Evolutionary conservation across 2,329 filamentous ascomycete species (phyloP).

Genomic region (Coniochaeta hoffmannii): DNA sequence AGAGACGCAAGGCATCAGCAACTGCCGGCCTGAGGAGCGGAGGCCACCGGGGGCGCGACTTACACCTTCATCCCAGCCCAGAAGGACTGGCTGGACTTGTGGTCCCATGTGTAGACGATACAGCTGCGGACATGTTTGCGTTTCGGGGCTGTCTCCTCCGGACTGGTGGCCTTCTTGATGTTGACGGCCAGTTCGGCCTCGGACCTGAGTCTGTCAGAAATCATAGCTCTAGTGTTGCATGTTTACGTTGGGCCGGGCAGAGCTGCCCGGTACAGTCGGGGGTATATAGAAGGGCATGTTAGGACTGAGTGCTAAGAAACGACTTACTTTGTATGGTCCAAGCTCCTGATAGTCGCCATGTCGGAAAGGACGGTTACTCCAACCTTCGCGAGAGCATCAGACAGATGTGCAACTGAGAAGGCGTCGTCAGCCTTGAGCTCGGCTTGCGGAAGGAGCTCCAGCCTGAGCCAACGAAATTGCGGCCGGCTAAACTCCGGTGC

Average conservation of each 20-base stretch:
- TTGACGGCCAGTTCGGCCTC: slow-evolving; percentile 63
- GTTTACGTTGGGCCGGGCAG: background rate
- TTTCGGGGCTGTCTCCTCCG: slow-evolving; percentile 61
- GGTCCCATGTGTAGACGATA: slow-evolving; percentile 99
- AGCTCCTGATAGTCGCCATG: slow-evolving; percentile 24
- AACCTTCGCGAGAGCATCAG: background rate
- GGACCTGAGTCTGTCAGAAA: slow-evolving; percentile 36
- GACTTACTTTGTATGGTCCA: slow-evolving; percentile 24
- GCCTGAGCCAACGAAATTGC: background rate
- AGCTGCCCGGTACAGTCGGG: background rate
- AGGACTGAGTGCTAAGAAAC: too few species aligned
- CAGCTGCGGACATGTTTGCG: slow-evolving; percentile 95
- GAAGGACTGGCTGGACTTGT: slow-evolving; percentile 90
- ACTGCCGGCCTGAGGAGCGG: background rate
- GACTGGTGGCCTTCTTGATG: slow-evolving; percentile 63
- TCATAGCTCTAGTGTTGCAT: background rate
- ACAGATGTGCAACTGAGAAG: background rate
- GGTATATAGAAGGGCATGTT: too few species aligned
- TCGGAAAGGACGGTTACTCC: slow-evolving; percentile 8
- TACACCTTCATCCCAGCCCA: slow-evolving; percentile 98
- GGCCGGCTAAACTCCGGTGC: background rate
- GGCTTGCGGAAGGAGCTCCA: background rate
- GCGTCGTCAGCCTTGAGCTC: slow-evolving; percentile 3
- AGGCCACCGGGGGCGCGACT: slow-evolving; percentile 1
- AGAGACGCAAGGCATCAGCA: background rate